Evolutionary conservation across 208 protist species (phyloP), one percentile per base, ranked within the genome.

Genomic region (Acanthamoeba royreba): DNA sequence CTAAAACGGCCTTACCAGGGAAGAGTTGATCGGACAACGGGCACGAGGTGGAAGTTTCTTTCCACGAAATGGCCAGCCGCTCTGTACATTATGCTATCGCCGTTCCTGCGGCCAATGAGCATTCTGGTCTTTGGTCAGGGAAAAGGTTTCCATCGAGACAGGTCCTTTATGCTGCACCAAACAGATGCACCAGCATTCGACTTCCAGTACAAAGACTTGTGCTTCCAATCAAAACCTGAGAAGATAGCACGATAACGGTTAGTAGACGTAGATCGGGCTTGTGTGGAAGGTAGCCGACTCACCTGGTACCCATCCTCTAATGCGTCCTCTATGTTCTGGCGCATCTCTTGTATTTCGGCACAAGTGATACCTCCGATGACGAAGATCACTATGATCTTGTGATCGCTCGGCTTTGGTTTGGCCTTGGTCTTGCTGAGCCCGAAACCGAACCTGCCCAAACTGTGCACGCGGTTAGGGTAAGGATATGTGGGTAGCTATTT

Each of bases 361-460:
- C 74, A 86, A 4, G 74, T 86, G 74, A 86, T 86, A 43, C 74
- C 74, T 33, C 74, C 74, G 25, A 86, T 53, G 42, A 86, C 74
- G 28, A 86, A 86, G 4, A 86, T 35, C 28, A 86, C 22, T 9
- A 86, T 52, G 74, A 35, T 86, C 40, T 46, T 46, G 40, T 46
- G 31, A 43, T 86, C 74, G 74, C 74, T 86, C 25, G 74, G 74
- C 74, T 43, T 28, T 43, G 74, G 40, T 43, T 86, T 86, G 40
- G 17, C 22, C 45, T 86, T 86, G 74, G 74, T 7, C 43, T 46
- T 55, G 40, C 8, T 28, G 19, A 74, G 11, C 74, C 15, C 40
- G 11, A n/a, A n/a, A 13, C 74, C 74, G 40, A 86, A 53, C 74
- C 74, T 33, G 40, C 74, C 43, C 74, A 86, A 49, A 9, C 74